Evolutionary conservation across 768 basidiomycete species (phyloP), one percentile per base, ranked within the genome.

Genomic region (Pholiota conissans): DNA sequence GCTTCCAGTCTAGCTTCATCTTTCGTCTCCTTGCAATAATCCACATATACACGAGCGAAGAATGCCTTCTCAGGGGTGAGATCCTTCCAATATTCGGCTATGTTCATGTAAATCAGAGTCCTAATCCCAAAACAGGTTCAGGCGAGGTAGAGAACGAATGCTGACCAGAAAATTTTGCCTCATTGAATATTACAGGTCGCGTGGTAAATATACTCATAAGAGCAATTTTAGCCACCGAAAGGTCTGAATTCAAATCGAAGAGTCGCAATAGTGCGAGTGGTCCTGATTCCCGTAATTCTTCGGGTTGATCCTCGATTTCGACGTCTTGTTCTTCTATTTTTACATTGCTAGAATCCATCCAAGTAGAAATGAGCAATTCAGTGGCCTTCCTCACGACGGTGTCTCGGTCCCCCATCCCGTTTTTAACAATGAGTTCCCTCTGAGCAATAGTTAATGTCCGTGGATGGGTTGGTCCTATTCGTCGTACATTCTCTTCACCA

Each of bases 351-450:
- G 78, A 74, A 42, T 91, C 86, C 6, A 92, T 79, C 96, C 96
- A 98, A 6, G 74, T 77, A 0, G 79, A 84, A 14, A 98, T 71
- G 46, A 97, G 80, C 1, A 80, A 80, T 1, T 81, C 86, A 0
- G 94, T 88, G 0, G 91, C 92, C 16, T 79, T 73, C 28, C 86
- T 79, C 2, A 98, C 93, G 1, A 73, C 69, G 0, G 80, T 75
- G 57, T 97, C 93, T 26, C 96, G 83, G 71, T 98, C 96, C 0
- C 91, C 87, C 2, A 98, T 77, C 1, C 96, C 96, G 65, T 90
- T 85, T 18, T 83, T 81, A 2, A 96, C 84, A 47, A 96, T 82
- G 22, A 83, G 74, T 64, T 93, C 90, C 10, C 95, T 78, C 64
- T 95, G 91, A 0, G 80, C 73, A 26, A 91, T 84, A 1, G 80